These are phyloP conservation scores for Apiotrichum gamsii DNA, from an alignment of 1,284 basidiomycete species.

Conservation along the genomic window DNA sequence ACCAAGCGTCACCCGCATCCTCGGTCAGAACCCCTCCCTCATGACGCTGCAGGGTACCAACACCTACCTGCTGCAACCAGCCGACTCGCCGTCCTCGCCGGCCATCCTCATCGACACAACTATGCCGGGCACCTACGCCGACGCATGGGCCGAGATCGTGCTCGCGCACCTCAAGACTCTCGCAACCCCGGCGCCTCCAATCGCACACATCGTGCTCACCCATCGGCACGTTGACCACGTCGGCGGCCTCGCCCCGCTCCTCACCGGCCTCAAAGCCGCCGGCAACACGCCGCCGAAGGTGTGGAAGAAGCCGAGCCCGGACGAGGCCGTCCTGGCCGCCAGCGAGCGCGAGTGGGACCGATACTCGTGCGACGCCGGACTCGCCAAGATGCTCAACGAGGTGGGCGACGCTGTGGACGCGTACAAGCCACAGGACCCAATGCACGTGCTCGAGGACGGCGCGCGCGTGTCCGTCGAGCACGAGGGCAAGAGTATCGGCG, in stretches of 20 bases:
- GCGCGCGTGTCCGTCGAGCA: constrained; percentile 16
- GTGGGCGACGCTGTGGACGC: constrained; percentile 1
- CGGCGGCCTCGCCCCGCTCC: constrained; percentile 66
- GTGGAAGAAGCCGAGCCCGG: constrained; percentile 47
- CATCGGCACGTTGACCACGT: constrained; percentile 88
- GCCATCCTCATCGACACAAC: constrained; percentile 81
- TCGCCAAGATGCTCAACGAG: constrained; percentile 24
- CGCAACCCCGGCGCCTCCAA: constrained; percentile 15
- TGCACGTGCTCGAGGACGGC: constrained; percentile 1
- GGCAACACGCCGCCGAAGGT: constrained; percentile 45
- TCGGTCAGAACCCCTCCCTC: constrained; percentile 75
- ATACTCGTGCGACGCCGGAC: constrained; percentile 24
- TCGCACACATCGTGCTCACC: constrained; percentile 82
- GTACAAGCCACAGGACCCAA: not conserved
- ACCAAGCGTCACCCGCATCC: constrained; percentile 47
- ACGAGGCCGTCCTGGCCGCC: constrained; percentile 29
- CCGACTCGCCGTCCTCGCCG: constrained; percentile 57
- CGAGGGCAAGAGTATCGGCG: constrained; percentile 10
- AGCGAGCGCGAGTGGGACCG: constrained; percentile 22
- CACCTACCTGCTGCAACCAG: constrained; percentile 67
- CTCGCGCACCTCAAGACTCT: constrained; percentile 23
- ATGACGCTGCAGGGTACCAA: constrained; percentile 95
- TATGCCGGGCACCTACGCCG: constrained; percentile 57
- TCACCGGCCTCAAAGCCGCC: constrained; percentile 57
- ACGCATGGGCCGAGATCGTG: constrained; percentile 34